Evolutionary conservation across 768 basidiomycete genomes (phyloP).

Genomic region (Serendipita indica): DNA sequence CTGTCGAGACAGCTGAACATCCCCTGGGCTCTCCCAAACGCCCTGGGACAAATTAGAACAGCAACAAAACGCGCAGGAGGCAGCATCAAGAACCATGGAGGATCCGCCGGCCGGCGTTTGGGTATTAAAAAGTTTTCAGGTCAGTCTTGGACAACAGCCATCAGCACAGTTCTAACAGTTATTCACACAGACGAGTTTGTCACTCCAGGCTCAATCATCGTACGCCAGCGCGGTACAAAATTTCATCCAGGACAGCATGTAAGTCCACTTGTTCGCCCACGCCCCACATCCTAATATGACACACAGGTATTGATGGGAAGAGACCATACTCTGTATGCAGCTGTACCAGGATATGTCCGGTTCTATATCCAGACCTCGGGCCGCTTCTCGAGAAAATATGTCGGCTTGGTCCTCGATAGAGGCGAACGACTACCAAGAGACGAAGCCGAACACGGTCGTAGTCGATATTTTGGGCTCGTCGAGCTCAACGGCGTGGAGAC

Average conservation of each 20-base stretch:
- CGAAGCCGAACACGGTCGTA: conserved; percentile 55
- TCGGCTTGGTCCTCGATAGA: conserved; percentile 70
- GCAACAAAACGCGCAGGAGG: conserved; percentile 97
- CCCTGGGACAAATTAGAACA: conserved; percentile 60
- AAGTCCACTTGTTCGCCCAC: conserved; percentile 21
- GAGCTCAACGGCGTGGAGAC: conserved; percentile 28
- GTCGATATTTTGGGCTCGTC: conserved; percentile 69
- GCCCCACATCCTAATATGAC: conserved; percentile 4
- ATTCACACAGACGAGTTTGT: conserved; percentile 63
- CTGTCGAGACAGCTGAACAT: too few species aligned
- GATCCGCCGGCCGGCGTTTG: conserved; percentile 82
- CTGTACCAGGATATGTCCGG: conserved; percentile 80
- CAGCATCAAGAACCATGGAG: conserved; percentile 81
- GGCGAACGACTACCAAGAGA: conserved; percentile 82
- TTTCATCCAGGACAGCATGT: conserved; percentile 94
- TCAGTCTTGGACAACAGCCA: conserved; percentile 22
- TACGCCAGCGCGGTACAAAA: conserved; percentile 81
- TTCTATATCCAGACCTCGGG: conserved; percentile 78
- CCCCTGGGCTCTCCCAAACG: too few species aligned
- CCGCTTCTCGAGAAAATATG: conserved; percentile 45
- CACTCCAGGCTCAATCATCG: conserved; percentile 88
- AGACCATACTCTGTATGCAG: conserved; percentile 90
- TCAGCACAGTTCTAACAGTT: conserved; percentile 7
- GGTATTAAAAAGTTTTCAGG: conserved; percentile 97
- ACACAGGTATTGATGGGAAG: conserved; percentile 73